These are phyloP conservation scores for Nicotiana benthamiana DNA, from an alignment of 257 asterid genomes.

Conservation along the genomic window DNA sequence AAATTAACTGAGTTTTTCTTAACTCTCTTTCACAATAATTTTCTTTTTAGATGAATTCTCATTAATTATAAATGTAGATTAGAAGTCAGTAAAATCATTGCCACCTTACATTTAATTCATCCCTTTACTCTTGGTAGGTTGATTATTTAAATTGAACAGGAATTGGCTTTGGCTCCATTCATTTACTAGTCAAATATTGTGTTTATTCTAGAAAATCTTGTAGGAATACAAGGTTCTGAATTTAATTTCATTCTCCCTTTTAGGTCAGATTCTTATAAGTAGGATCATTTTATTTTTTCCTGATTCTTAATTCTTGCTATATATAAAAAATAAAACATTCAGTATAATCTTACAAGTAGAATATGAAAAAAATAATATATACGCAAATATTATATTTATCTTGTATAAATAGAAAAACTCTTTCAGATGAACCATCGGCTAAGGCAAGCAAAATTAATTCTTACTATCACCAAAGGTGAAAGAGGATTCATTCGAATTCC, in stretches of 20 bases:
- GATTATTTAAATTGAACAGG: neutral
- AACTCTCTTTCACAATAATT: neutral
- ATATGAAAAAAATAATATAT: no score
- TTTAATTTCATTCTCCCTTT: neutral
- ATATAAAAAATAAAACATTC: no score
- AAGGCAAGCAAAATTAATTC: no score
- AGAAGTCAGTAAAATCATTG: neutral
- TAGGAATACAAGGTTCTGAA: neutral
- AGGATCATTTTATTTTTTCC: no score
- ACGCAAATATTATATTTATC: no score
- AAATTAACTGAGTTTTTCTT: neutral
- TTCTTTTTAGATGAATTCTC: neutral
- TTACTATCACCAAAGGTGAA: no score
- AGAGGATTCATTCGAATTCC: no score
- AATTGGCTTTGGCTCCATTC: neutral
- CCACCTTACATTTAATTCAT: neutral
- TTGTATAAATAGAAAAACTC: no score
- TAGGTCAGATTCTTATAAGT: no score
- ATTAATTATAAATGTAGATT: neutral
- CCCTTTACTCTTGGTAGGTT: neutral
- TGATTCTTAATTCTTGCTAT: no score
- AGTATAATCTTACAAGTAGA: rapidly evolving
- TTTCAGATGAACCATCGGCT: no score
- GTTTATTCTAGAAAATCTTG: neutral
- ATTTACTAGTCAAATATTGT: neutral